Base-by-base conservation (phyloP, 179 eudicot species). In the Corrigiola litoralis region DNA sequence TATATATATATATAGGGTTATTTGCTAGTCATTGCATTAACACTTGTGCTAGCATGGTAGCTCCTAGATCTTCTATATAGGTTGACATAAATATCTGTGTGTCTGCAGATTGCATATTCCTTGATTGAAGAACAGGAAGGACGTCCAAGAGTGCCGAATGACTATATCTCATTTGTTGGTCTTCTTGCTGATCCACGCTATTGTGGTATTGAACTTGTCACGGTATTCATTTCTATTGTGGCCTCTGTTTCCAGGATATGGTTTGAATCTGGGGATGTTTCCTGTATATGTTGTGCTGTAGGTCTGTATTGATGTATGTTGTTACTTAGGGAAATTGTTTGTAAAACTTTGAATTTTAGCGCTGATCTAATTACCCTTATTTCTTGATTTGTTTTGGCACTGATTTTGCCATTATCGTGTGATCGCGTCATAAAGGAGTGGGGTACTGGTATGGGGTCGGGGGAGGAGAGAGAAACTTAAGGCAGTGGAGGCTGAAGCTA, bases 121-220 rank as follows among this genome's bases (percentile, higher is more conserved):
- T 79, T 92, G 58, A 85, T 89, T 57, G 90, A 89, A 75, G 98
- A 89, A 71, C 98, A 89, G 71, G 85, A 79, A 79, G 96, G 95
- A 54, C 75, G 77, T 37, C 66, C 74, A 61, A 83, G 84, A 78
- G 66, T 71, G 40, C 80, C 74, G 12, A 87, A 80, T 81, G 92
- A 87, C 75, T 85, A 84, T 73, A 92, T 92, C 63, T 92, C 98
- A 27, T 89, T 92, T 84, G 98, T 92, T 75, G 79, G 81, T 54
- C 95, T 92, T 69, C 92, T 92, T 79, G 96, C 98, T 21, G 98
- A 92, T 80, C 78, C 85, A 63, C 92, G 84, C 73, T 92, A 89
- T 82, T 87, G 98, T 77, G 98, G 98, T 89, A 85, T 68, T 70
- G 48, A 58, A 49, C 75, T 66, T 76, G 70, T 73, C 75, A 61